These are phyloP conservation scores for Stemphylium beticola DNA, from an alignment of 2,329 filamentous ascomycete species.

Conservation along the genomic window DNA sequence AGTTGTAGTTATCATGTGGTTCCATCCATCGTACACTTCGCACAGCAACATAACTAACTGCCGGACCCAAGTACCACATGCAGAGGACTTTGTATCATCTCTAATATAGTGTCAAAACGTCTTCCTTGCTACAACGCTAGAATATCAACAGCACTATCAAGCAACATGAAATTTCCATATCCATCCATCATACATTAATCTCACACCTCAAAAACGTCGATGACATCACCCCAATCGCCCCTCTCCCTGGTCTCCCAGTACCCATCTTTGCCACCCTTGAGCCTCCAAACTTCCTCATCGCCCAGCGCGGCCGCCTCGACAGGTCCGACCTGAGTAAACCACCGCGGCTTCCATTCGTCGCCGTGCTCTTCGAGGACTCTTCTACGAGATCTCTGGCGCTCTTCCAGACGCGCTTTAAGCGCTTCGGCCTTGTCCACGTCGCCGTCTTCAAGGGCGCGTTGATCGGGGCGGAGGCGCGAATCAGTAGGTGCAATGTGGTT, in stretches of 20 bases:
- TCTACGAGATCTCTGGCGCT: slow-evolving; percentile 78
- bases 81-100: not conserved
- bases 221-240: slow-evolving; percentile 68
- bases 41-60: too few relatives aligned
- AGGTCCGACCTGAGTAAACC: slow-evolving; percentile 74
- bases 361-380: slow-evolving; percentile 77
- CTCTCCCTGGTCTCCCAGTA: slow-evolving; percentile 89
- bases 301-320: slow-evolving; percentile 41
- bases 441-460: slow-evolving; percentile 81
- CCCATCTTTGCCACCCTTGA: slow-evolving; percentile 81
- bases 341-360: slow-evolving; percentile 75
- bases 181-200: not conserved
- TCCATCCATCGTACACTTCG: too few relatives aligned
- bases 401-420: slow-evolving; percentile 83
- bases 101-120: not conserved
- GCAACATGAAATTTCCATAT: not conserved
- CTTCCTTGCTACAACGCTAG: not conserved
- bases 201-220: slow-evolving; percentile 59
- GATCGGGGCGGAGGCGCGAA: slow-evolving; percentile 82
- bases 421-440: slow-evolving; percentile 83
- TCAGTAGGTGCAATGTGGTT: slow-evolving; percentile 80
- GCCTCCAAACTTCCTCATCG: slow-evolving; percentile 59
- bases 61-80: too few relatives aligned
- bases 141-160: too few relatives aligned
- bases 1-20: too few relatives aligned